phyloP scores from a whole-genome alignment of 2,329 filamentous ascomycete species.

The Claviceps sorghi region DNA sequence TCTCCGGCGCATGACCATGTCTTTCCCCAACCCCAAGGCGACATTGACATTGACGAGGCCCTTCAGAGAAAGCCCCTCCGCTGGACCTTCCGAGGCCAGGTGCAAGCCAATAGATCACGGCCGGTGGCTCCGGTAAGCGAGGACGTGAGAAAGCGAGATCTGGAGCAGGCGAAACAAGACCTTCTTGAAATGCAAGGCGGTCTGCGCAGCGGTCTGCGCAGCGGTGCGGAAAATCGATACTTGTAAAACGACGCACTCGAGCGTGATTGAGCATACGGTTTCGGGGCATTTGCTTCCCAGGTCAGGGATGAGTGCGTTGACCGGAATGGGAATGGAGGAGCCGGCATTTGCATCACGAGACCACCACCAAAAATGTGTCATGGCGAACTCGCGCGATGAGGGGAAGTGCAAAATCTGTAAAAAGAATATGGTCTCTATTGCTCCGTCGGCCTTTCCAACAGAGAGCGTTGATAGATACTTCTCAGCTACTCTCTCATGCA shows the following conservation, averaged over 20 bases:
- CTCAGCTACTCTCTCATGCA: neutral
- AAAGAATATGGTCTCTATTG: neutral
- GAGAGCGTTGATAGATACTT: neutral
- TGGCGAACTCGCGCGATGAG: neutral
- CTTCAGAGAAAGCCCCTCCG: conserved; percentile 28
- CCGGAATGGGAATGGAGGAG: neutral
- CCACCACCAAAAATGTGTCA: neutral
- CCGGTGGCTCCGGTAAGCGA: conserved; percentile 10
- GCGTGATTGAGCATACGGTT: too few species aligned
- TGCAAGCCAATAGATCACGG: conserved; percentile 18
- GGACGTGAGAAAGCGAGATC: conserved; percentile 22
- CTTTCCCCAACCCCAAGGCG: conserved; percentile 26
- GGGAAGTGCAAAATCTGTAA: neutral
- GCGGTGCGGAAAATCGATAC: neutral
- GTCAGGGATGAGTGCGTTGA: too few species aligned
- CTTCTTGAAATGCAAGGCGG: conserved; percentile 25
- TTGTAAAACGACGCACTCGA: neutral
- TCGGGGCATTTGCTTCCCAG: too few species aligned
- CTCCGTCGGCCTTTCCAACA: neutral
- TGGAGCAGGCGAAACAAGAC: conserved; percentile 33
- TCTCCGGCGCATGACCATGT: conserved; percentile 15
- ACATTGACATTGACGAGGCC: conserved; percentile 28
- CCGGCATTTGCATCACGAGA: neutral
- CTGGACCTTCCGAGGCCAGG: conserved; percentile 25
- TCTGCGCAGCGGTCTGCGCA: conserved; percentile 6